Base-by-base conservation (phyloP, 306 rosid genomes). In the Ochetophila trinervis region DNA sequence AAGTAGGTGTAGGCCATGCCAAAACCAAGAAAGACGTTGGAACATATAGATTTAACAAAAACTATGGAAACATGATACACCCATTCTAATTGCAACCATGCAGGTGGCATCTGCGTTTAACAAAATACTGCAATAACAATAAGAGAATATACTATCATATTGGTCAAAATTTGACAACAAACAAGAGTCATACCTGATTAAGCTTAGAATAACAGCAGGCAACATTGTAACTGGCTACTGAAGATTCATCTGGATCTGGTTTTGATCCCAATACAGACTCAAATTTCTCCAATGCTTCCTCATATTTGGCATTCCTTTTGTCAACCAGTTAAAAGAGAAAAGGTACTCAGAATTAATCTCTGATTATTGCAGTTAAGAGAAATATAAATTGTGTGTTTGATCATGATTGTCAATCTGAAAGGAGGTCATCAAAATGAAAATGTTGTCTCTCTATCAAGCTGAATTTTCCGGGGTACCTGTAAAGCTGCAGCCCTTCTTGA, bases 181-280 rank as follows among this genome's bases (percentile, higher is more conserved):
- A 53, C 20, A 66, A 63, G 47, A 67, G 60, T 16, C 57, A 10
- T 84, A 90, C 99, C 97, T 86, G 96, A 76, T 93, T 86, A 71
- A 93, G 90, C 82, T 87, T 91, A 60, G 99, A 86, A 77, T 93
- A 93, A 71, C 96, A 90, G 60, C 96, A 93, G 53, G 99, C 91
- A 63, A 93, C 99, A 67, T 93, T 93, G 80, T 93, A 93, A 75
- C 91, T 79, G 63, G 99, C 97, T 17, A 93, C 87, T 64, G 97
- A 82, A 62, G 91, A 80, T 73, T 93, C 99, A 27, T 67, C 80
- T 5, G 82, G 66, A 55, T 76, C 88, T 62, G 99, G 96, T 72
- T 78, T 90, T 23, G 90, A 83, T 72, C 99, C 99, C 80, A 90
- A 78, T 32, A 90, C 86, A 32, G 97, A 93, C 73, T 90, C 99